Conservation (phyloP, 1,284 basidiomycete species). For the Coniferiporia weirii region DNA sequence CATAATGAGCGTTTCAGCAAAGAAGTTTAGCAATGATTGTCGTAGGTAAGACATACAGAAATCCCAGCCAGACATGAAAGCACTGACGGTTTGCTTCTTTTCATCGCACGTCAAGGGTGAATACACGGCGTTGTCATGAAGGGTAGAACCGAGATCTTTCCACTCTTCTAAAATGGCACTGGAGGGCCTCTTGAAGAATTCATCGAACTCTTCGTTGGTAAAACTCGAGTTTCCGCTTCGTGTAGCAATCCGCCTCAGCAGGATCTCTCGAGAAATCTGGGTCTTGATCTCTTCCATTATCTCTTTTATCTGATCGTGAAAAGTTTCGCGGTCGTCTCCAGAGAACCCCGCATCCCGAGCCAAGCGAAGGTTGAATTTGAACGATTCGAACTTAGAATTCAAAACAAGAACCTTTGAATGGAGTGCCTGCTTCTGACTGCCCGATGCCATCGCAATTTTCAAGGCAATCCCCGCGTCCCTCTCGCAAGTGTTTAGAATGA, state of each 20-base stretch:
- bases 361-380: constrained; percentile 33
- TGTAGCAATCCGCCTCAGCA: background rate
- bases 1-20: background rate
- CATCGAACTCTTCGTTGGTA: background rate
- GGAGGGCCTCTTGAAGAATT: background rate
- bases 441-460: constrained; percentile 30
- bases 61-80: constrained; percentile 27
- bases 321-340: constrained; percentile 17
- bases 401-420: constrained; percentile 33
- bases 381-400: constrained; percentile 36
- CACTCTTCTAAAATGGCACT: constrained; percentile 1
- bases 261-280: constrained; percentile 26
- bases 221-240: no score
- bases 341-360: constrained; percentile 18
- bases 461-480: constrained; percentile 39
- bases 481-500: constrained; percentile 38
- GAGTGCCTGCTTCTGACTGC: constrained; percentile 34
- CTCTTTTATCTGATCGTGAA: constrained; percentile 20
- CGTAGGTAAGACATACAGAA: constrained; percentile 33
- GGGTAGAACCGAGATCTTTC: background rate
- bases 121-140: constrained; percentile 30
- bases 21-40: no score
- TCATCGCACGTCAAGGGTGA: constrained; percentile 44
- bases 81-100: constrained; percentile 39
- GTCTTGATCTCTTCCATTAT: constrained; percentile 31